Conservation (phyloP, 305 asterid genomes). For the Fraxinus nigra region DNA sequence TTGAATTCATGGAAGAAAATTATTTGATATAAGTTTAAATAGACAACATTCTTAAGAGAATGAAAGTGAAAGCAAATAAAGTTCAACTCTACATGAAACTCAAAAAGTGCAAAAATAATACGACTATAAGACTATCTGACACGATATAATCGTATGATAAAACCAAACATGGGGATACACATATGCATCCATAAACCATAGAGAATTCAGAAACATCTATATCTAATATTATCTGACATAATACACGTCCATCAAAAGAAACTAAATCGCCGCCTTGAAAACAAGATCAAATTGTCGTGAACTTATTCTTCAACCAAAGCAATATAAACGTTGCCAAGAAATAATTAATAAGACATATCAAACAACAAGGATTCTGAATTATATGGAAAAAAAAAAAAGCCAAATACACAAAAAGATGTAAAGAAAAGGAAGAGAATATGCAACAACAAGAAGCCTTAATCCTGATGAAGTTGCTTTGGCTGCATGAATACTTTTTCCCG, state of each 20-base stretch:
- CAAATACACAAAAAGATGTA: neutral
- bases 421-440: neutral
- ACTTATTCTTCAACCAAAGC: neutral
- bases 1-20: constrained; percentile 19
- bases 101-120: neutral
- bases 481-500: neutral
- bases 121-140: neutral
- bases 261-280: neutral
- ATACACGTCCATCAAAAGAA: neutral
- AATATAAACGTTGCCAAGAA: neutral
- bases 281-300: neutral
- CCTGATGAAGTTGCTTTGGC: neutral
- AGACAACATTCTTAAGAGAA: neutral
- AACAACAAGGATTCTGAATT: neutral
- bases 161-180: neutral
- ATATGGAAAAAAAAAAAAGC: neutral
- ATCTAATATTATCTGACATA: neutral
- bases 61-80: neutral
- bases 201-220: neutral
- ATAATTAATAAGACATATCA: neutral
- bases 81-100: neutral
- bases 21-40: neutral
- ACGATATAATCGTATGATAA: neutral
- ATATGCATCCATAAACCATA: neutral
- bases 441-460: neutral